Base-by-base conservation (phyloP, 1,284 basidiomycete genomes). In the Somion occarium region DNA sequence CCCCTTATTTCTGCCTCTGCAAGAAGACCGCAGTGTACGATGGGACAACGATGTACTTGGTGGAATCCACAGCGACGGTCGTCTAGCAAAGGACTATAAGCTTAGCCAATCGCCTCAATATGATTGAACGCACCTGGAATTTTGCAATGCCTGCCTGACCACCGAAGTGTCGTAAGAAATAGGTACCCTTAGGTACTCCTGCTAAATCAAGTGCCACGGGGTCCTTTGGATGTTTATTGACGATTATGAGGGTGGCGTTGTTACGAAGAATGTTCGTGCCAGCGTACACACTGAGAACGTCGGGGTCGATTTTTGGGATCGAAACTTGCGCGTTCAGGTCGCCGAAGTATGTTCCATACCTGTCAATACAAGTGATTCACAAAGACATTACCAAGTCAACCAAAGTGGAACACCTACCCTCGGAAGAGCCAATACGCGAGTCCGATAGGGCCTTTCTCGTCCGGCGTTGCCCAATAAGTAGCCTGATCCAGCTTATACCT, bases 371-470 rank as follows among this genome's bases (percentile, higher is more conserved):
- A 15, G 24, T 25, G 7, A 18, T 30, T 18, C 20, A 9, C n/a
- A 42, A 42, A 42, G 20, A 18, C 39, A 18, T 9, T n/a, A 7
- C 15, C 9, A 18, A 9, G 39, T 42, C 7, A 42, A 42, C n/a
- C n/a, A n/a, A n/a, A n/a, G n/a, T n/a, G n/a, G n/a, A 18, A 53
- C 30, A 54, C 66, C 38, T 50, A 78, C 74, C 76, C 76, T 66
- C 75, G 63, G 64, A 64, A 79, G 13, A 79, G 66, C 76, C 76
- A 79, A 59, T 72, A 79, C 24, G 76, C 76, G 45, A 78, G 59
- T 24, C 74, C 76, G 24, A 73, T 59, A 22, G 76, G 74, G 5
- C 71, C 72, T 38, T 64, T 61, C 58, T 71, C 69, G 53, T 72
- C 69, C 3, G 73, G 71, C 12, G 46, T 48, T 3, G 30, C 66